These are phyloP conservation scores for Daldinia childiae DNA, from an alignment of 495 filamentous ascomycete genomes.

Conservation along the genomic window DNA sequence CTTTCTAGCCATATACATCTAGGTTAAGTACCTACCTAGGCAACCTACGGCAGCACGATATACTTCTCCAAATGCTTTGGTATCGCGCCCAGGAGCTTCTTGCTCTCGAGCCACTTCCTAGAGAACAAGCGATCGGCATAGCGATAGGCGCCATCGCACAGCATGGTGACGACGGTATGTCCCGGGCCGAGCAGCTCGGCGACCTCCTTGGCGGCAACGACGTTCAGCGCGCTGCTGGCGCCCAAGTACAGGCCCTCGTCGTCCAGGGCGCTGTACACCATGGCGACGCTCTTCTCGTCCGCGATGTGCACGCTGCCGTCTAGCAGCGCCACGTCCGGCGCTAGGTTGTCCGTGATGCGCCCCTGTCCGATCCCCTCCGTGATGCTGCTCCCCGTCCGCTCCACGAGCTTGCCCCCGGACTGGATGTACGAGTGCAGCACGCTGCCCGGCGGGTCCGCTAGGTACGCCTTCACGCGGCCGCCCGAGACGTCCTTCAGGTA, in stretches of 20 bases:
- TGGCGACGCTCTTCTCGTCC: constrained; percentile 94
- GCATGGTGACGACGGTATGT: constrained; percentile 89
- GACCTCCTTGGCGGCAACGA: constrained; percentile 93
- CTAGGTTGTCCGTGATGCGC: constrained; percentile 92
- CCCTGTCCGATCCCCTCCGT: constrained; percentile 99
- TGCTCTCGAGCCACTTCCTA: constrained; percentile 84
- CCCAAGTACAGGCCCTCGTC: constrained; percentile 98
- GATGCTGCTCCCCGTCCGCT: constrained; percentile 88
- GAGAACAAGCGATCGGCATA: constrained; percentile 96
- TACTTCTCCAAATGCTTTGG: constrained; percentile 89
- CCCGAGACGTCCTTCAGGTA: constrained; percentile 87
- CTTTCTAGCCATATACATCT: no score
- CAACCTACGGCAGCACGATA: constrained; percentile 84
- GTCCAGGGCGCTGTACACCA: constrained; percentile 97
- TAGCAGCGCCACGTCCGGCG: constrained; percentile 82
- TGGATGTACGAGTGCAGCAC: constrained; percentile 92
- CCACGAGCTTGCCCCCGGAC: constrained; percentile 81
- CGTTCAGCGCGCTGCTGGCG: constrained; percentile 90
- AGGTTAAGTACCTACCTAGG: no score
- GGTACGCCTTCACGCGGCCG: constrained; percentile 84
- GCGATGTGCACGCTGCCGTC: constrained; percentile 87
- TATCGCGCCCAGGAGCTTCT: constrained; percentile 83
- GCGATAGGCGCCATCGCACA: constrained; percentile 95
- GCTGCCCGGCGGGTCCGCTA: constrained; percentile 92
- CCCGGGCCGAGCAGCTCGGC: constrained; percentile 90